A percentile compares a stretch with the other conserved stretches of the same genome.
These are phyloP conservation scores for Pseudozyma flocculosa DNA, from an alignment of 1,284 basidiomycete genomes.

Conservation along the genomic window DNA sequence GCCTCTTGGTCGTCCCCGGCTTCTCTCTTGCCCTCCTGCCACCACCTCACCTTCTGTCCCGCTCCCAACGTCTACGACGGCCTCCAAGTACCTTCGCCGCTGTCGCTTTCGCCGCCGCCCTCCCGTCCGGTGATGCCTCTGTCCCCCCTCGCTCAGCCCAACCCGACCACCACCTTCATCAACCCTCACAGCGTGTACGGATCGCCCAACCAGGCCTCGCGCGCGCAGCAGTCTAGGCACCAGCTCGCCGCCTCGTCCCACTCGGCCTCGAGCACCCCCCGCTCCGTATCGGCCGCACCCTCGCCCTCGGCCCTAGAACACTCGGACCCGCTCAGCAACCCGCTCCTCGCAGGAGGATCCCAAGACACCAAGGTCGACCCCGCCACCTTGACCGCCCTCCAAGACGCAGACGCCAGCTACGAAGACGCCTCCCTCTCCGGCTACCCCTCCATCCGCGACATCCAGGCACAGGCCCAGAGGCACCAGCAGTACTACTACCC, in stretches of 20 bases:
- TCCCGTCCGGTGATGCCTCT: too few species aligned
- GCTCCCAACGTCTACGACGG: too few species aligned
- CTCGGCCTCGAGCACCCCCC: neutral
- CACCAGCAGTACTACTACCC: constrained; percentile 2
- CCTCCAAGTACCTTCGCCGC: too few species aligned
- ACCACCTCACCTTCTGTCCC: too few species aligned
- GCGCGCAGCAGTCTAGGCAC: neutral
- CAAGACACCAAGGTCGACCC: too few species aligned
- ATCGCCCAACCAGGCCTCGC: neutral
- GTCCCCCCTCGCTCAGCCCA: neutral
- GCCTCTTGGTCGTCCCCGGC: too few species aligned
- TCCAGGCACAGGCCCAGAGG: neutral
- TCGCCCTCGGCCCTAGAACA: neutral
- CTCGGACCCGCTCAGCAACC: neutral
- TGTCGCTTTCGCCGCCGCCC: too few species aligned
- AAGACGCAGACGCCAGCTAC: neutral
- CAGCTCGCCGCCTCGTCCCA: neutral
- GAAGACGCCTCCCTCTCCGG: neutral
- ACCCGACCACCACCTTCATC: neutral
- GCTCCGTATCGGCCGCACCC: neutral
- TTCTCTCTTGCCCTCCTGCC: too few species aligned
- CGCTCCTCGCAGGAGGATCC: too few species aligned
- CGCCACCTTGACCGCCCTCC: neutral
- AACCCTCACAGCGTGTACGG: too few species aligned
- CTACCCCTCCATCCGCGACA: neutral